A percentile compares a stretch with the other conserved stretches of the same genome.
Evolutionary conservation across 2,329 filamentous ascomycete species (phyloP).

Genomic region (Spiromastix sp.): DNA sequence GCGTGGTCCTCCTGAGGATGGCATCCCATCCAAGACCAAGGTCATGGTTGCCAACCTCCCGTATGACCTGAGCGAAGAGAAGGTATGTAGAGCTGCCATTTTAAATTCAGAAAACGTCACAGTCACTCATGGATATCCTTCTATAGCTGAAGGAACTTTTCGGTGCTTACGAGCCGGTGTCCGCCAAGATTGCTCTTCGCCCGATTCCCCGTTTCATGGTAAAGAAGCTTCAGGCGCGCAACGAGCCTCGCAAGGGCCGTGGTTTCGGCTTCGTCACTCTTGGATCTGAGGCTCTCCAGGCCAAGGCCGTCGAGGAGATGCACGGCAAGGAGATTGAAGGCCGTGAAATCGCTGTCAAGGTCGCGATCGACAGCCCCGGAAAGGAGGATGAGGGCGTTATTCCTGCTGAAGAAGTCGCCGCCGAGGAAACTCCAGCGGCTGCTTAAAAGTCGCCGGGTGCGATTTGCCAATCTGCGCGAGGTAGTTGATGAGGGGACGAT

Average conservation of each 20-base stretch:
- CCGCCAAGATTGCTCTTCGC: slow-evolving; percentile 96
- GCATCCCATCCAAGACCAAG: slow-evolving; percentile 98
- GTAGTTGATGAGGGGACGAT: no score
- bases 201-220: slow-evolving; percentile 99
- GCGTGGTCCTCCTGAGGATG: slow-evolving; percentile 93
- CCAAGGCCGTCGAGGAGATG: slow-evolving; percentile 97
- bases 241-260: slow-evolving; percentile 96
- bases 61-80: slow-evolving; percentile 95
- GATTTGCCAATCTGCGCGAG: no score
- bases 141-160: slow-evolving; percentile 93
- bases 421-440: slow-evolving; percentile 17
- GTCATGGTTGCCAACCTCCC: slow-evolving; percentile 99
- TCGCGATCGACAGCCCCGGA: slow-evolving; percentile 97
- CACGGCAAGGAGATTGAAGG: slow-evolving; percentile 99
- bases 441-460: slow-evolving; percentile 9
- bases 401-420: slow-evolving; percentile 34
- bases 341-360: slow-evolving; percentile 98
- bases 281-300: slow-evolving; percentile 86
- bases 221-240: slow-evolving; percentile 98
- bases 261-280: slow-evolving; percentile 98
- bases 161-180: slow-evolving; percentile 78
- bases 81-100: slow-evolving; percentile 47
- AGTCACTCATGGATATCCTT: slow-evolving; percentile 3
- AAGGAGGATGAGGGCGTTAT: slow-evolving; percentile 77
- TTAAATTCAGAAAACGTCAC: slow-evolving; percentile 1